Evolutionary conservation across 75 land plant genomes (phyloP), one percentile per base, ranked within the genome.

Genomic region (Sequoiadendron giganteum): DNA sequence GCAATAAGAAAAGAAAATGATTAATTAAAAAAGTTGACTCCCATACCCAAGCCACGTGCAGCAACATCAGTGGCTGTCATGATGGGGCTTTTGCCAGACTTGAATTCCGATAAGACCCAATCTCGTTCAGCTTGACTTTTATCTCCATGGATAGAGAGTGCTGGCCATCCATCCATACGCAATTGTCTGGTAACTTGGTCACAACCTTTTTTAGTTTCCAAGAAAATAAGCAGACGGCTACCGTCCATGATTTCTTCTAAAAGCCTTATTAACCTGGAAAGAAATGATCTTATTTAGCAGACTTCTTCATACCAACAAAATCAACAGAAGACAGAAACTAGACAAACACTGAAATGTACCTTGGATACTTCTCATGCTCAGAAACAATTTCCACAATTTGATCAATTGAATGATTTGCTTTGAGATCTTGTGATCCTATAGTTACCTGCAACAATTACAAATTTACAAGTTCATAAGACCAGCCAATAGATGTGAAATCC

Each of bases 11-110:
- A 52, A 43, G 48, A 54, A 72, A 72, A n/a, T 40, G 38, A 25
- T 13, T 11, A 18, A 38, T 3, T 82, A n/a, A 47, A 47, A 10
- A 82, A 10, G 30, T n/a, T 47, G 15, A 82, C 30, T 28, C 10
- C 84, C 15, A 87, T 94, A 98, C 99, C 99, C 91, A 98, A 91
- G 83, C 99, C 99, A 86, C 99, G 99, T 58, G 99, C 99, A 89
- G 99, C 99, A 91, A 98, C 99, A 92, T 98, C 99, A 78, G 99
- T 98, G 47, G 99, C 99, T 42, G 99, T 98, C 99, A 98, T 98
- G 77, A 98, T 98, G 14, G 99, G 99, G 79, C 99, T 98, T 88
- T 98, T 98, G 43, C 99, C 99, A 86, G 99, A 86, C 85, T 94
- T 98, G 79, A 98, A 98, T 88, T 98, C 99, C 47, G 99, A 95